These are phyloP conservation scores for Tylopilus sp. DNA, from an alignment of 768 basidiomycete species.

Conservation along the genomic window DNA sequence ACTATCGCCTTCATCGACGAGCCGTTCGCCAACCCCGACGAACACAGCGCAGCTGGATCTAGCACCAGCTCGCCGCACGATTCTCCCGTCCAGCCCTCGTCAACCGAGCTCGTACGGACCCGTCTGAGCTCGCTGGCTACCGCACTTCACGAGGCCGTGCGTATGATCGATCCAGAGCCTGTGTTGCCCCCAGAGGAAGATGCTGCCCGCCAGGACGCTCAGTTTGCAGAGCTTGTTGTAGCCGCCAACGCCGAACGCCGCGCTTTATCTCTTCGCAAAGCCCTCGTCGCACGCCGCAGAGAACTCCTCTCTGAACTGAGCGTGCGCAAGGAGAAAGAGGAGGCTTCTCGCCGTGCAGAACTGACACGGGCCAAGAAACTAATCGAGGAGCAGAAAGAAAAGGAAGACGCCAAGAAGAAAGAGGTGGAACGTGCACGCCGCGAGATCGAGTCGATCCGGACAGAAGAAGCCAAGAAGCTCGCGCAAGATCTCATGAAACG, in stretches of 20 bases:
- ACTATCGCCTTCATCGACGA: slow-evolving; percentile 84
- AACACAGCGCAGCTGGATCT: slow-evolving; percentile 24
- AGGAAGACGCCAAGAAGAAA: slow-evolving; percentile 57
- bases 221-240: slow-evolving; percentile 55
- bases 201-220: slow-evolving; percentile 40
- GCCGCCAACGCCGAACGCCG: slow-evolving; percentile 74
- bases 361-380: slow-evolving; percentile 60
- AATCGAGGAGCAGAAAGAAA: slow-evolving; percentile 56
- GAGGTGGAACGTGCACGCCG: slow-evolving; percentile 77
- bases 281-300: slow-evolving; percentile 78
- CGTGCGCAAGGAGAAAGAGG: slow-evolving; percentile 86
- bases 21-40: slow-evolving; percentile 49
- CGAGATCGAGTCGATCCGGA: slow-evolving; percentile 57
- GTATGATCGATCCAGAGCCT: slow-evolving; percentile 45
- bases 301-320: slow-evolving; percentile 83
- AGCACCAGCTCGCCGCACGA: slow-evolving; percentile 27
- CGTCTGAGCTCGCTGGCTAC: slow-evolving; percentile 74
- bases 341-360: slow-evolving; percentile 76
- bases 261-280: slow-evolving; percentile 70
- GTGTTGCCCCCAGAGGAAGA: slow-evolving; percentile 44
- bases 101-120: slow-evolving; percentile 69
- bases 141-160: slow-evolving; percentile 69
- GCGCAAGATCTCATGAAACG: slow-evolving; percentile 80
- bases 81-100: slow-evolving; percentile 66
- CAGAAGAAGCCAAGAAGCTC: slow-evolving; percentile 82